Base-by-base conservation (phyloP, 2,329 filamentous ascomycete genomes). In the Paramyrothecium sp. region DNA sequence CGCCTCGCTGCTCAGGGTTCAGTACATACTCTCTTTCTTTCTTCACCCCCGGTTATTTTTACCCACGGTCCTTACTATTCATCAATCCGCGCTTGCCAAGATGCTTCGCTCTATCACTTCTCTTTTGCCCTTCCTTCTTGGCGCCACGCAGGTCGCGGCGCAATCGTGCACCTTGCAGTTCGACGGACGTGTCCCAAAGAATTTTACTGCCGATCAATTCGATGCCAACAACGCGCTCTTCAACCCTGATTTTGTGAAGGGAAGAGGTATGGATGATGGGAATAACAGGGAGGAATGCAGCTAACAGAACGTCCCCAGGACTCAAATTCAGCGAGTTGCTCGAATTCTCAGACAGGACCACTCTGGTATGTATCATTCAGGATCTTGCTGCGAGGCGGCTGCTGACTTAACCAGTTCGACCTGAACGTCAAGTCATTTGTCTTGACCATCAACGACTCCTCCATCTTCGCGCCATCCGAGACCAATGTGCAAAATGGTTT, bases 401-500 rank as follows among this genome's bases (percentile, higher is more conserved):
- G 4, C 55, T 59, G 16, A 63, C 59, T 55, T 65, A 61, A 19
- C 58, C 41, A 53, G 68, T 83, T 83, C 62, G 81, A 84, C 54
- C 63, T 61, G 17, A 70, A 71, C 50, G 73, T 75, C 48, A 69
- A 76, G 34, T 71, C 83, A 4, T 61, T 85, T 21, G 81, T 83
- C 63, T 79, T 85, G 11, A 84, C 81, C 46, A 80, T 87, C 67
- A 78, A 67, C 57, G 84, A 87, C 68, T 64, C 78, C 58, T 85
- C 82, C 63, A 86, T 88, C 69, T 88, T 88, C 70, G 73, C 74
- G n/a, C 77, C 78, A 33, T 75, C 73, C 61, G 63, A 72, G 19
- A 67, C 75, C 63, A 78, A 80, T 62, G 67, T 77, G 52, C 85
- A 88, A 69, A 71, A 71, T 2, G 85, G 85, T 20, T 88, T 88